Evolutionary conservation across 2,329 filamentous ascomycete genomes (phyloP), one percentile per base, ranked within the genome.

Genomic region (Fonsecaea erecta): DNA sequence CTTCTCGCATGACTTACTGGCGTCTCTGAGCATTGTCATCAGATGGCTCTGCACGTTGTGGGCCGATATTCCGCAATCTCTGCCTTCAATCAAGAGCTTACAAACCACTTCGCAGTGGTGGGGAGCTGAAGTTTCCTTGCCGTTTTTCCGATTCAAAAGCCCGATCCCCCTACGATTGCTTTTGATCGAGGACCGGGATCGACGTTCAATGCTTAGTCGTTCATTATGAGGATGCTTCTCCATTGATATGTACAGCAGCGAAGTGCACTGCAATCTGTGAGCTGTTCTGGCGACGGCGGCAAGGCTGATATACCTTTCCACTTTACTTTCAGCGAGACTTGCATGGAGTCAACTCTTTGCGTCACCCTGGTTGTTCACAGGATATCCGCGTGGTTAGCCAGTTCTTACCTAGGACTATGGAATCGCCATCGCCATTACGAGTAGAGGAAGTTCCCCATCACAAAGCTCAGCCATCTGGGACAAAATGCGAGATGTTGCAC

Each of bases 51-150:
- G 1, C 43, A 11, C 12, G n/a, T 24, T 40, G 37, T 16, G 37
- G 43, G 43, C 6, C 43, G 43, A 24, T 24, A 24, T 12, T 48
- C 43, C 43, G 18, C 43, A 48, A 48, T 11, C 14, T 24, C 40
- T n/a, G 3, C 14, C 32, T 46, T 12, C n/a, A 21, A 11, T 12
- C n/a, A 21, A 11, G 40, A 24, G 40, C 40, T 12, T 46, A 46
- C 18, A 30, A 3, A 2, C 11, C 21, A 48, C 21, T 8, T 21
- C 12, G 43, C 43, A 48, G 21, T 48, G 43, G 43, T 48, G 43
- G 43, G 43, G 43, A 24, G 43, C 43, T 24, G 43, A 48, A 48
- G 43, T 24, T 48, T 48, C 7, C 43, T 48, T 48, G 43, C 43
- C 43, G 43, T 24, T 48, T 48, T 24, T 6, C 43, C 43, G 43